A percentile compares a stretch with the other conserved stretches of the same genome.
Evolutionary conservation across 768 basidiomycete genomes (phyloP).

Genomic region (Pleurotus ostreatus): DNA sequence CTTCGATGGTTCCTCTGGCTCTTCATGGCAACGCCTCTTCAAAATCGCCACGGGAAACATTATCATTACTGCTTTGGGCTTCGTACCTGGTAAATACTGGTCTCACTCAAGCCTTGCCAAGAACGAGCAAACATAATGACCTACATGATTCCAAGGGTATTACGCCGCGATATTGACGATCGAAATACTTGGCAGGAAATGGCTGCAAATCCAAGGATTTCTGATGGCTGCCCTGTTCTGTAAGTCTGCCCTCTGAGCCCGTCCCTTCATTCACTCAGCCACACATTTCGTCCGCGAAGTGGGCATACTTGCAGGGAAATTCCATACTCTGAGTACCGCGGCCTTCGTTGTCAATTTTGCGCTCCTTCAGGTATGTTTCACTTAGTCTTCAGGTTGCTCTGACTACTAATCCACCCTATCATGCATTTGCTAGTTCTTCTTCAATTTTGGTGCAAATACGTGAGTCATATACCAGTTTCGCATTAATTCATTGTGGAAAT

Average conservation of each 20-base stretch:
- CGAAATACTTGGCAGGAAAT: constrained; percentile 70
- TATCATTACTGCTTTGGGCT: constrained; percentile 62
- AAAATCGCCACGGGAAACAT: constrained; percentile 48
- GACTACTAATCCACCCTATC: constrained; percentile 4
- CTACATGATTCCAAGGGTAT: constrained; percentile 43
- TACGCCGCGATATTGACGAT: constrained; percentile 66
- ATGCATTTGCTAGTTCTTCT: constrained; percentile 51
- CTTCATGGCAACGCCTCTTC: constrained; percentile 48
- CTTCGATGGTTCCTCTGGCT: constrained; percentile 43
- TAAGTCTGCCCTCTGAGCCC: constrained; percentile 22
- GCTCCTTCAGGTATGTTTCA: constrained; percentile 46
- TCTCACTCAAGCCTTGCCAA: constrained; percentile 9
- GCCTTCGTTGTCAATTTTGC: constrained; percentile 73
- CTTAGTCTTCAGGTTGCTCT: background rate
- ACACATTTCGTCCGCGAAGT: constrained; percentile 32
- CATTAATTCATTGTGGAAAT: background rate
- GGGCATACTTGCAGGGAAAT: constrained; percentile 65
- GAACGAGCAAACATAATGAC: constrained; percentile 7
- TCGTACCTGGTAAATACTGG: constrained; percentile 45
- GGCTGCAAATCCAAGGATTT: constrained; percentile 77
- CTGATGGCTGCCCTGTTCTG: constrained; percentile 62
- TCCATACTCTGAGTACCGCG: constrained; percentile 48
- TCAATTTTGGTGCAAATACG: constrained; percentile 79
- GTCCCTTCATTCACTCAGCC: no score
- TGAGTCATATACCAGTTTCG: constrained; percentile 24